Percentiles rank a stretch among this genome's conserved stretches.
These are phyloP conservation scores for Leishmania gerbilli DNA, from an alignment of 208 protist species.

Conservation along the genomic window DNA sequence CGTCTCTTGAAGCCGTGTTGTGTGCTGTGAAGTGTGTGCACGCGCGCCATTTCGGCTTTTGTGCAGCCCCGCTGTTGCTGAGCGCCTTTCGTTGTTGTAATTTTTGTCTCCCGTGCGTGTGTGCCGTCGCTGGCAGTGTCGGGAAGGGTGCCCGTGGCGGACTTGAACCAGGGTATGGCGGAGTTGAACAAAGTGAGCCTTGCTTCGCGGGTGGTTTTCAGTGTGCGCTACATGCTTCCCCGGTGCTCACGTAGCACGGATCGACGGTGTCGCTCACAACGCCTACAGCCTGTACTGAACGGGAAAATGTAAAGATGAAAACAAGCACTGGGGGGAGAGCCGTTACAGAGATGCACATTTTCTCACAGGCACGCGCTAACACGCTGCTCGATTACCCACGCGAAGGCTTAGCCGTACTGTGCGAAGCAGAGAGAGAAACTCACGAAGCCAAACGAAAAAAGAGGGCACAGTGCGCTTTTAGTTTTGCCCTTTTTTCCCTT, in stretches of 20 bases:
- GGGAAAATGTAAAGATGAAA: neutral
- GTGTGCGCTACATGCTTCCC: neutral
- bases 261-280: neutral
- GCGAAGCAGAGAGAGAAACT: neutral
- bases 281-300: neutral
- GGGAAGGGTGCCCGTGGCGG: neutral
- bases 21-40: neutral
- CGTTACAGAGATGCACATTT: conserved; percentile 11
- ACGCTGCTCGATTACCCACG: no score
- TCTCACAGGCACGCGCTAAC: conserved; percentile 5
- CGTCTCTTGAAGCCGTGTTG: neutral
- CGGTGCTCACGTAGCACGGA: conserved; percentile 5
- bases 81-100: neutral
- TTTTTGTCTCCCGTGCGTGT: neutral
- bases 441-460: neutral
- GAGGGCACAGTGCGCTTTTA: neutral
- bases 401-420: neutral
- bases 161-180: neutral
- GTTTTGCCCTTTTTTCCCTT: neutral
- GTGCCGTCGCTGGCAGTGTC: neutral
- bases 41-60: neutral
- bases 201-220: neutral
- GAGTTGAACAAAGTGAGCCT: no score
- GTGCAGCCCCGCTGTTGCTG: neutral
- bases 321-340: neutral